Base-by-base conservation (phyloP, 805 yeast species). In the Peterozyma toletana region DNA sequence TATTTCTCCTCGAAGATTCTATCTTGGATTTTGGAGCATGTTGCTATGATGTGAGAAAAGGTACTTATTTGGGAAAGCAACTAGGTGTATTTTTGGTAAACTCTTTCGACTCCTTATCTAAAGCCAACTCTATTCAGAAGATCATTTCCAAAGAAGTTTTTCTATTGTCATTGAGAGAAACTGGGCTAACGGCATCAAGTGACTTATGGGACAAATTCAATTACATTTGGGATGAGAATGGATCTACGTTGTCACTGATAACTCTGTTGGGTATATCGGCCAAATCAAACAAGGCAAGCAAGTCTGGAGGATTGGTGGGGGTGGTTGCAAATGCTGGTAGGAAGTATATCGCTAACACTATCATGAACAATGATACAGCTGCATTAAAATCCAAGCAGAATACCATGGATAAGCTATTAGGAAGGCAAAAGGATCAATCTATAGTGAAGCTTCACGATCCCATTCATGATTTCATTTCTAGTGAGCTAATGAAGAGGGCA, bases 201-300 rank as follows among this genome's bases (percentile, higher is more conserved):
- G 68, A 70, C 2, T 56, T 66, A 9, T 73, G 51, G 62, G 54
- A 30, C 33, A 54, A 42, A 56, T 73, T 54, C 70, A 67, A 54
- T 66, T 71, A 62, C 34, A 51, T 77, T 29, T 77, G 81, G 82
- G 54, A 58, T 5, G 71, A 68, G 35, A 73, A 73, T 53, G 77
- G 75, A 16, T 56, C 59, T 0, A 56, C 54, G 18, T 52, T 75
- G 27, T 55, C 62, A n/a, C 64, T 61, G 44, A 59, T 72, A 45
- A 65, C 73, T 2, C 56, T 58, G 11, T 64, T 64, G 30, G 71
- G 67, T 48, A 53, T 60, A 11, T 62, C 77, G 4, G 58, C 60
- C 33, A 62, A 67, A 33, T 50, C 70, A 1, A 68, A 66, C 45
- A 43, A 40, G 37, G 30, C 40, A 35, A 59, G 62, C 39, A 71